These are phyloP conservation scores for Fusarium graminum DNA, from an alignment of 2,329 filamentous ascomycete genomes.

Conservation along the genomic window DNA sequence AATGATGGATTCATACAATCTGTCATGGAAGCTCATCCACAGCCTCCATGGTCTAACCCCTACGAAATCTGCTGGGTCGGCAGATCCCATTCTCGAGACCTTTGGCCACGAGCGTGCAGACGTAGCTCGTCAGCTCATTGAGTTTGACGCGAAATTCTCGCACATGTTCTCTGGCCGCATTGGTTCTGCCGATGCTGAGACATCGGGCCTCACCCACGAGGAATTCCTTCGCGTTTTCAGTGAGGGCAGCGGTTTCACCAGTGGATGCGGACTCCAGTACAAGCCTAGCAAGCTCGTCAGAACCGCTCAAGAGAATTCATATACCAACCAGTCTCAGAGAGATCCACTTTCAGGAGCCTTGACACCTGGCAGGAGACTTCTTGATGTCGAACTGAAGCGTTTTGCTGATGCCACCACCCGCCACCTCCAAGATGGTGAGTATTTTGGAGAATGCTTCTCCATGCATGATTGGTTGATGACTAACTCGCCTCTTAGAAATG, in stretches of 20 bases:
- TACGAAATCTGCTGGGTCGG: rapidly evolving
- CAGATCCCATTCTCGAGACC: constrained; percentile 5
- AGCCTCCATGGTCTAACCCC: constrained; percentile 13
- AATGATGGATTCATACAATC: constrained; percentile 29
- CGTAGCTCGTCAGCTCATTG: constrained; percentile 17
- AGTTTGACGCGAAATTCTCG: constrained; percentile 20
- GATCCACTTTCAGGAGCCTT: constrained; percentile 4
- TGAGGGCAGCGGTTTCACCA: constrained; percentile 17
- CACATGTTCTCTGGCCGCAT: constrained; percentile 31
- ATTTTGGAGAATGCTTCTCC: rapidly evolving
- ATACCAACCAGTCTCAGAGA: background rate
- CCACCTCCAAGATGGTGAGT: constrained; percentile 19
- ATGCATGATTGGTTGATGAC: background rate
- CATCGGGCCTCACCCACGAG: constrained; percentile 12
- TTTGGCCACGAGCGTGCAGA: constrained; percentile 13
- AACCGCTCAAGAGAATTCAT: no score
- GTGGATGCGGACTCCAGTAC: constrained; percentile 22
- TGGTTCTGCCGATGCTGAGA: constrained; percentile 9
- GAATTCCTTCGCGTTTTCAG: constrained; percentile 24
- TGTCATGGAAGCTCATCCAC: constrained; percentile 23
- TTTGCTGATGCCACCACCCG: constrained; percentile 20
- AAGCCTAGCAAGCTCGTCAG: background rate
- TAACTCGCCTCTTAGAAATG: constrained; percentile 10
- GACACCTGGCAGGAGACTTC: constrained; percentile 8
- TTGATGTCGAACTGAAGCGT: constrained; percentile 17